Conservation (phyloP, 352 stramenopile genomes). For the Pythium volutum region DNA sequence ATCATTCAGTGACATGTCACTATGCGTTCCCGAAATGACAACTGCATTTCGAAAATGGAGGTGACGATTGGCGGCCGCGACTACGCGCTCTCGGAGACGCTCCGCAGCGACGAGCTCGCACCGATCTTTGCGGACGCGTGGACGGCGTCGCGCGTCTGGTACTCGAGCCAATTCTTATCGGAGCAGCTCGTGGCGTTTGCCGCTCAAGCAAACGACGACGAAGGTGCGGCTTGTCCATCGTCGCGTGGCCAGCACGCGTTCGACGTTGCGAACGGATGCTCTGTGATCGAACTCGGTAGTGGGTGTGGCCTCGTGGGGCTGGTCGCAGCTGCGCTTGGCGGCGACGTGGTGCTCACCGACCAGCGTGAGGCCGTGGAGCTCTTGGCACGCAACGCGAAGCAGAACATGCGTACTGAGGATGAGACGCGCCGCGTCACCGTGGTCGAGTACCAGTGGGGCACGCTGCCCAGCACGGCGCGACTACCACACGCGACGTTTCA, state of each 20-base stretch:
- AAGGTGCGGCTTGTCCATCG: no score
- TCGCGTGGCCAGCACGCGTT: slow-evolving; percentile 7
- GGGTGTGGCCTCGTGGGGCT: slow-evolving; percentile 74
- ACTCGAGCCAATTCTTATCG: slow-evolving; percentile 64
- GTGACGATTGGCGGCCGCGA: slow-evolving; percentile 41
- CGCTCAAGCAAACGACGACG: neutral
- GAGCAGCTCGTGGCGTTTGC: slow-evolving; percentile 43
- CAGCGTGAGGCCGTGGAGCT: slow-evolving; percentile 67
- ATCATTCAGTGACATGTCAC: neutral
- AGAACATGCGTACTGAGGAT: slow-evolving; percentile 40
- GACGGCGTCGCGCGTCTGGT: slow-evolving; percentile 77
- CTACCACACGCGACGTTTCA: slow-evolving; percentile 34
- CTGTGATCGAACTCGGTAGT: slow-evolving; percentile 76
- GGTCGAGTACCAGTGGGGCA: slow-evolving; percentile 66
- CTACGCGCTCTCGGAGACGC: slow-evolving; percentile 76
- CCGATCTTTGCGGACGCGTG: slow-evolving; percentile 82
- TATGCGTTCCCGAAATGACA: no score
- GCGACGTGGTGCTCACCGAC: slow-evolving; percentile 67
- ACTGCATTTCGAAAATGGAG: slow-evolving; percentile 19
- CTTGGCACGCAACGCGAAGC: slow-evolving; percentile 48
- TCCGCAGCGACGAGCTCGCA: slow-evolving; percentile 61
- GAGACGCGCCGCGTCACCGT: slow-evolving; percentile 41
- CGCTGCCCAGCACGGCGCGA: slow-evolving; percentile 10
- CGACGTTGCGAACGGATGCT: slow-evolving; percentile 20
- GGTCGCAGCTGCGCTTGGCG: slow-evolving; percentile 60